phyloP scores from a whole-genome alignment of 306 rosid genomes.

The Erythrophleum fordii region DNA sequence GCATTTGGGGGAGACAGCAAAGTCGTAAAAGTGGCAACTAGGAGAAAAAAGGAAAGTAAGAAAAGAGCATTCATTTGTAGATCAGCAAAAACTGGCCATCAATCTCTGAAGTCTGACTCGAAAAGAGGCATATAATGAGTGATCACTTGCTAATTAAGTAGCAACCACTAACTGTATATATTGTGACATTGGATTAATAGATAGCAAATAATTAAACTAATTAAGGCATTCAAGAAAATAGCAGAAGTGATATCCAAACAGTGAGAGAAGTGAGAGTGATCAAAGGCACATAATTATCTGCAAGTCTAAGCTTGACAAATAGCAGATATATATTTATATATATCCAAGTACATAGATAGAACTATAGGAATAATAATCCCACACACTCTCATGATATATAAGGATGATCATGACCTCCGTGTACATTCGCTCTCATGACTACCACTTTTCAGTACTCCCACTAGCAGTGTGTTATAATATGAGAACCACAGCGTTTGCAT shows the following conservation, averaged over 20 bases:
- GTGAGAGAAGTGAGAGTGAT: slow-evolving; percentile 12
- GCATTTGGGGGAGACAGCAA: slow-evolving; percentile 46
- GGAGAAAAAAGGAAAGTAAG: slow-evolving; percentile 33
- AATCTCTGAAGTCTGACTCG: slow-evolving; percentile 19
- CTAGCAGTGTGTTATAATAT: slow-evolving; percentile 46
- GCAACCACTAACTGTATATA: neutral
- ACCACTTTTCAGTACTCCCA: slow-evolving; percentile 50
- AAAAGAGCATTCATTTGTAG: slow-evolving; percentile 37
- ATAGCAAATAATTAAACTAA: slow-evolving; percentile 22
- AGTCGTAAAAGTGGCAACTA: slow-evolving; percentile 46
- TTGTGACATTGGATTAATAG: neutral
- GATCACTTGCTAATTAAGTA: slow-evolving; percentile 34
- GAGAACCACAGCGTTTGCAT: slow-evolving; percentile 54
- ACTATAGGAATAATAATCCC: slow-evolving; percentile 17
- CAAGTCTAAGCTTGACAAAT: slow-evolving; percentile 37
- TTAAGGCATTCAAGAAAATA: slow-evolving; percentile 1
- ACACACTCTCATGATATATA: slow-evolving; percentile 12
- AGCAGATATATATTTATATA: neutral
- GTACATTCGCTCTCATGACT: slow-evolving; percentile 37
- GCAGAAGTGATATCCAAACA: slow-evolving; percentile 17
- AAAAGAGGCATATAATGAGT: slow-evolving; percentile 29
- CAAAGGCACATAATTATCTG: slow-evolving; percentile 31
- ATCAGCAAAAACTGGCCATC: slow-evolving; percentile 26
- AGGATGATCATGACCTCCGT: slow-evolving; percentile 29
- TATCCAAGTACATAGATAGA: slow-evolving; percentile 22